Evolutionary conservation across 1,284 basidiomycete species (phyloP), one percentile per base, ranked within the genome.

Genomic region (Leccinum pallidistipes): DNA sequence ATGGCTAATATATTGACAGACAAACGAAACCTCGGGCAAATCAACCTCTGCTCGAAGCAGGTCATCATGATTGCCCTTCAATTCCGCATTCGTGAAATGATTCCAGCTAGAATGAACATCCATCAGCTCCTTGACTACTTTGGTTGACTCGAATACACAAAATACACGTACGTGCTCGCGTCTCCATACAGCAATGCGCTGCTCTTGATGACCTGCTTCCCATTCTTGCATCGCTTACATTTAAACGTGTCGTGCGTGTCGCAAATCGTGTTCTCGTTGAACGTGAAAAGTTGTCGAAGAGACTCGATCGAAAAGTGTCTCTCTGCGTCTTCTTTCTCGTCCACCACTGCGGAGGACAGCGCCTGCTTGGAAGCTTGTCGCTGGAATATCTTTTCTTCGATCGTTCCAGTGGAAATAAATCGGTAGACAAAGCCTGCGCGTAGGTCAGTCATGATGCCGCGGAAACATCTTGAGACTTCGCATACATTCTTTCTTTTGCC

Each of bases 351-450:
- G 0, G 96, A 95, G 0, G 97, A 99, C 2, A 99, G 85, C 4
- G 96, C 94, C 76, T 98, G 95, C 76, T 99, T 99, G 71, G 90
- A 92, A 49, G 96, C 95, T 77, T 98, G 94, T 62, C 94, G 81
- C 76, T 98, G 96, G 76, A 97, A 95, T 65, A 98, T 97, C 81
- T 99, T 99, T 78, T 99, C 97, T 77, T 99, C 97, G 66, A 99
- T 98, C 2, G 96, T 97, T 1, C 97, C 97, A 0, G 97, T 97
- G 1, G 95, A 92, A 69, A 98, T 96, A 78, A 98, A 99, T 21
- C 97, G 94, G 73, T 99, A 99, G 3, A 98, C 96, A 69, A 98
- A 98, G 74, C 94, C 92, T 94, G 62, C 4, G 3, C 4, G 53
- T 9, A 34, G 18, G 27, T 73, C 32, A 66, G n/a, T 32, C 32